These are phyloP conservation scores for Coccomyxa sp. DNA, from an alignment of 139 green algal genomes.

Conservation along the genomic window DNA sequence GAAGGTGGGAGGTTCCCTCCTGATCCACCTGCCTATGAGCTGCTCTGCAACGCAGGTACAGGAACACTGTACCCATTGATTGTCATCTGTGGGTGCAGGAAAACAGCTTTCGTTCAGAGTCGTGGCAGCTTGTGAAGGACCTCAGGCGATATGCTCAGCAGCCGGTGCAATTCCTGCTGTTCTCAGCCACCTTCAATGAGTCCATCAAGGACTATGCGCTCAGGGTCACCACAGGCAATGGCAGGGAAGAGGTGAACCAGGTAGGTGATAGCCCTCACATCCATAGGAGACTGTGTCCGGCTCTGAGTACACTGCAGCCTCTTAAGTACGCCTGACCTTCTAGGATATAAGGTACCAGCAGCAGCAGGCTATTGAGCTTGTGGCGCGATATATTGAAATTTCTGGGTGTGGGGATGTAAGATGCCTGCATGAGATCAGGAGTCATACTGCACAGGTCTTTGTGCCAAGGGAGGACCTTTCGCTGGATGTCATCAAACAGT, in stretches of 20 bases:
- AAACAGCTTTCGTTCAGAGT: conserved; percentile 91
- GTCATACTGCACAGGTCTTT: conserved; percentile 85
- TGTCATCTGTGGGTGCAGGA: conserved; percentile 24
- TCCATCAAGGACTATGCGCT: conserved; percentile 81
- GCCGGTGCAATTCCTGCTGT: conserved; percentile 80
- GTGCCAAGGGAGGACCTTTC: conserved; percentile 88
- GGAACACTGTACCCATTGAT: too few relatives aligned
- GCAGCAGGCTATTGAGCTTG: too few relatives aligned
- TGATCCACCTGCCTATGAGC: too few relatives aligned
- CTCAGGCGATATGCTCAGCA: conserved; percentile 17
- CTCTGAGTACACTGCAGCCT: too few relatives aligned
- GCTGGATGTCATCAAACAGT: conserved; percentile 98
- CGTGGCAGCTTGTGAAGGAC: conserved; percentile 59
- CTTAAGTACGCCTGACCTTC: too few relatives aligned
- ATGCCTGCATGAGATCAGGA: too few relatives aligned
- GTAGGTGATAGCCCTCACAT: too few relatives aligned
- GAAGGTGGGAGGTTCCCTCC: conserved; percentile 54
- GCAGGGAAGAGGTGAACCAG: conserved; percentile 54
- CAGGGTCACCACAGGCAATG: conserved; percentile 55
- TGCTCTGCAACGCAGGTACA: background rate
- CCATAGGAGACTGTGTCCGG: too few relatives aligned
- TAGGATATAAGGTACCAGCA: too few relatives aligned
- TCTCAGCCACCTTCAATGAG: conserved; percentile 97
- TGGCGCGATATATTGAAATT: too few relatives aligned
- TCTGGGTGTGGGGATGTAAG: too few relatives aligned